Evolutionary conservation across 139 green algal species (phyloP).

Genomic region (Gonium pectorale): DNA sequence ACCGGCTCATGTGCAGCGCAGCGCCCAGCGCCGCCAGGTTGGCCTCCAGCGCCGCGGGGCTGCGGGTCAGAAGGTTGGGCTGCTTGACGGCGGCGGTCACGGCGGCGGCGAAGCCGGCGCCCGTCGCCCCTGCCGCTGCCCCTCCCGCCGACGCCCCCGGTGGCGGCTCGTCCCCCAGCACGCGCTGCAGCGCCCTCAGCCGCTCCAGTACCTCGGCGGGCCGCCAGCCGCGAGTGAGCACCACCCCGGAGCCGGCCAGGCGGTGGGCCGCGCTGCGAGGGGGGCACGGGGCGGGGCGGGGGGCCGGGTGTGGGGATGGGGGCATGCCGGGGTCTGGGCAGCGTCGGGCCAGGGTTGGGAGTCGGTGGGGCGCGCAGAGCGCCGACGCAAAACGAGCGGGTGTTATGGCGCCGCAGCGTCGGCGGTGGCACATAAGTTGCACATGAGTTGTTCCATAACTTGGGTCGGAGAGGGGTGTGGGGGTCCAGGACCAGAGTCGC

Average conservation of each 20-base stretch:
- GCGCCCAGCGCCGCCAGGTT: slow-evolving; percentile 1
- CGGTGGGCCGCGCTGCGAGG: slow-evolving; percentile 1
- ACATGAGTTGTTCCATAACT: too few species aligned
- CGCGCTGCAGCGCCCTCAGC: background rate
- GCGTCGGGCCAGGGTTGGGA: too few species aligned
- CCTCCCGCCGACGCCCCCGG: background rate
- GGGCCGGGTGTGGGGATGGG: too few species aligned
- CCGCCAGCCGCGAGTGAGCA: slow-evolving; percentile 10
- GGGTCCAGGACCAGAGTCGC: too few species aligned
- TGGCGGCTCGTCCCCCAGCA: background rate
- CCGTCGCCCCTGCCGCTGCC: background rate
- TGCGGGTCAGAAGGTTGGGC: slow-evolving; percentile 24
- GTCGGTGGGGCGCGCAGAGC: too few species aligned
- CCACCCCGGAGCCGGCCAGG: background rate
- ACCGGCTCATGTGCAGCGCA: slow-evolving; percentile 2
- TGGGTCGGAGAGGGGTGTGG: too few species aligned
- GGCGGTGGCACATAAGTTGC: too few species aligned
- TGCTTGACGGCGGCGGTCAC: slow-evolving; percentile 1
- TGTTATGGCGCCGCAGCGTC: too few species aligned
- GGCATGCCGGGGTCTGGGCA: too few species aligned
- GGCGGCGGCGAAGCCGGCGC: background rate
- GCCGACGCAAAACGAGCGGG: too few species aligned
- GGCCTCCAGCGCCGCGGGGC: background rate
- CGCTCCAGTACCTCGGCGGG: background rate
- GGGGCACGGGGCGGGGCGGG: too few species aligned